A percentile compares a stretch with the other conserved stretches of the same genome.
These are phyloP conservation scores for Pythium biforme DNA, from an alignment of 352 stramenopile species.

Conservation along the genomic window DNA sequence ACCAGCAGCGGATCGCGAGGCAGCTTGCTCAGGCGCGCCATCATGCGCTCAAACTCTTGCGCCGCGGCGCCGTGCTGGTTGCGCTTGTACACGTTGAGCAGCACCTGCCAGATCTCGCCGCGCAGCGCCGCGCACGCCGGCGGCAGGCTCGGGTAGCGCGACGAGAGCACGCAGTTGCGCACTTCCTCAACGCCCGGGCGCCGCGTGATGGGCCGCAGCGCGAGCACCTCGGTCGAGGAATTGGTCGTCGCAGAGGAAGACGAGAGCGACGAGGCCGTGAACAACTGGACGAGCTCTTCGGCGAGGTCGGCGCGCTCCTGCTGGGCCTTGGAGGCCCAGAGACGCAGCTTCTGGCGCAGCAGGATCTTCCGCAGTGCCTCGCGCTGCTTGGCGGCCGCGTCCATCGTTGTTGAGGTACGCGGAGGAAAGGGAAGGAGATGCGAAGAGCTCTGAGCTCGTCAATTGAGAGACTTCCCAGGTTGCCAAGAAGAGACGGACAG, in stretches of 20 bases:
- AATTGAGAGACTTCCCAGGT: background rate
- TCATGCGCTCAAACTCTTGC: constrained; percentile 75
- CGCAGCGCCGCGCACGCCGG: constrained; percentile 49
- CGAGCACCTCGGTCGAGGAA: constrained; percentile 17
- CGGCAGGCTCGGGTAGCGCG: constrained; percentile 48
- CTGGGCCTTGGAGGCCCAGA: constrained; percentile 53
- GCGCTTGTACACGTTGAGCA: constrained; percentile 79
- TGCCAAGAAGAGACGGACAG: constrained; percentile 16
- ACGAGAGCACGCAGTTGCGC: constrained; percentile 54
- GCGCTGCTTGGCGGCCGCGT: constrained; percentile 2
- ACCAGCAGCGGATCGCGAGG: constrained; percentile 59
- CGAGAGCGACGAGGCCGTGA: constrained; percentile 42
- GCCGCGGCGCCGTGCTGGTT: constrained; percentile 69
- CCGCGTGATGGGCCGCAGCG: constrained; percentile 54
- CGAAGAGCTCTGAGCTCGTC: background rate
- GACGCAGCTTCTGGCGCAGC: constrained; percentile 44
- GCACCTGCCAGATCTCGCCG: constrained; percentile 78
- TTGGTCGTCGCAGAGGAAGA: constrained; percentile 4
- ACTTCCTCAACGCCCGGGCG: constrained; percentile 73
- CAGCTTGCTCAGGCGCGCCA: constrained; percentile 58
- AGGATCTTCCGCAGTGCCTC: constrained; percentile 43
- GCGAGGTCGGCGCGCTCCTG: constrained; percentile 57
- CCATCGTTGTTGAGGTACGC: constrained; percentile 5
- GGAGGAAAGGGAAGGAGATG: background rate
- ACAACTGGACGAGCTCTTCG: constrained; percentile 58